These are phyloP conservation scores for Alternaria ventricosa DNA, from an alignment of 2,329 filamentous ascomycete species.

Conservation along the genomic window DNA sequence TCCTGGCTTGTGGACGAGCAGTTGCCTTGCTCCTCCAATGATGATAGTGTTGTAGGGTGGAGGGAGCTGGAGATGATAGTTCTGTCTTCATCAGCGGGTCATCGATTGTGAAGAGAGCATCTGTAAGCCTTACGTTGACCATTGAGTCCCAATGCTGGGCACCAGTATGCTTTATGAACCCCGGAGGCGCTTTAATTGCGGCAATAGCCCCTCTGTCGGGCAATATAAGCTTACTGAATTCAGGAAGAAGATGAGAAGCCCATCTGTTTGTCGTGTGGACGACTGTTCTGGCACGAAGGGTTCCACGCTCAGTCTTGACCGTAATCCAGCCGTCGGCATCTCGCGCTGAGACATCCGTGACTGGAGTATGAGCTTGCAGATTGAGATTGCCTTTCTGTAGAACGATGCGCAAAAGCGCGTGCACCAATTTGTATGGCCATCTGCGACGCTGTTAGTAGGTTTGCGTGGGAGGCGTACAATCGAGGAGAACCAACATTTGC, in stretches of 20 bases:
- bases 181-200: conserved; percentile 12
- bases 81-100: conserved; percentile 1
- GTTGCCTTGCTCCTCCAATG: conserved; percentile 14
- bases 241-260: conserved; percentile 17
- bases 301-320: conserved; percentile 6
- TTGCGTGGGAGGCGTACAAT: not conserved
- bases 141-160: conserved; percentile 16
- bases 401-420: conserved; percentile 15
- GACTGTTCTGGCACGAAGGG: conserved; percentile 8
- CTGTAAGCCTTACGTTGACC: conserved; percentile 9
- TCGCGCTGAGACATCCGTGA: conserved; percentile 11
- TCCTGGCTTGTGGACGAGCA: conserved; percentile 10
- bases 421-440: conserved; percentile 21
- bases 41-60: conserved; percentile 18
- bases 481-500: conserved; percentile 7
- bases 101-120: not conserved
- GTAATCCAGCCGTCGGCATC: conserved; percentile 9
- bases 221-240: conserved; percentile 11
- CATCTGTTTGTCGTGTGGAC: conserved; percentile 18
- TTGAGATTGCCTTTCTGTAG: conserved; percentile 2
- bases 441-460: not conserved
- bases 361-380: conserved; percentile 12
- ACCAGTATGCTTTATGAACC: conserved; percentile 16
- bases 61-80: conserved; percentile 17
- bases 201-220: conserved; percentile 5